Base-by-base conservation (phyloP, 2,329 filamentous ascomycete species). In the Pseudogymnoascus sp. region DNA sequence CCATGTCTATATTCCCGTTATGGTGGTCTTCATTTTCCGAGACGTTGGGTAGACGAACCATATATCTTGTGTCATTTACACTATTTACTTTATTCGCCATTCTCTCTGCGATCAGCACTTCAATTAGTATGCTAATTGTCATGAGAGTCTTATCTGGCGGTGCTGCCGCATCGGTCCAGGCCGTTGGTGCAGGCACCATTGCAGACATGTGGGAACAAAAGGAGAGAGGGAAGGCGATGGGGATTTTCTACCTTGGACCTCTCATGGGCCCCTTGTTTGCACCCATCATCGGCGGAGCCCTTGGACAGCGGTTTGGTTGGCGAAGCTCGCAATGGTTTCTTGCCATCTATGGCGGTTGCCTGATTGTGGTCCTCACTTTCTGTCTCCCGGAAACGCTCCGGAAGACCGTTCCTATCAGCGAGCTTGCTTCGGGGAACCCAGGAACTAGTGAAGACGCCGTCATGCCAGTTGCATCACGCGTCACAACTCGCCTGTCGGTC, bases 11-110 rank as follows among this genome's bases (percentile, higher is more conserved):
- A 51, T 93, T 92, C 68, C 91, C 91, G 0, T 79, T 96, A 0
- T 95, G 90, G 90, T 95, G 76, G 76, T 91, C 88, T 0, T 87
- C 87, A 1, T 92, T 95, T 71, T 91, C 88, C 7, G 91, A 95
- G 69, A 79, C 79, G 1, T 75, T 85, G 0, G 91, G 91, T 11
- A 84, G 91, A 42, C 84, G 91, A 18, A 86, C 85, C n/a, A 88
- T 96, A 68, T 95, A 93, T 72, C 75, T 96, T 34, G 76, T 83
- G 36, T 92, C 89, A 0, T 95, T 95, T 73, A 73, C 80, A 21
- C 77, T 93, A 12, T 93, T 91, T 71, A 77, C 87, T 62, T 66
- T 93, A 40, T 93, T 89, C 76, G 87, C 86, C 61, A 77, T 89
- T 14, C 77, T 91, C 42, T 85, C 84, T 61, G 90, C 89, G 14